Evolutionary conservation across 352 stramenopile genomes (phyloP).

Genomic region (Phytophthora citricola): DNA sequence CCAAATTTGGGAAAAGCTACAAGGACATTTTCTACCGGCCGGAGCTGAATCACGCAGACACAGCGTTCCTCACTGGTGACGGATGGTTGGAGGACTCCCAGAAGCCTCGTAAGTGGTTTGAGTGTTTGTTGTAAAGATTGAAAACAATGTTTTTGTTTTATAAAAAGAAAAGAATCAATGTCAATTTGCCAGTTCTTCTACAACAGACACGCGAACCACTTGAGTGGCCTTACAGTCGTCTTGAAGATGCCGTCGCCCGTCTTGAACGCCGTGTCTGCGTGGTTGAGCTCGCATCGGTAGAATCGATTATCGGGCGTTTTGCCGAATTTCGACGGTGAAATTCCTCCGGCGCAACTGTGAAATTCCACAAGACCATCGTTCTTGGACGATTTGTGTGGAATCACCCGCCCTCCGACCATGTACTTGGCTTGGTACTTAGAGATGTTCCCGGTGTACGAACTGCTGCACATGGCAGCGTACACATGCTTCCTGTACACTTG

Average conservation of each 20-base stretch:
- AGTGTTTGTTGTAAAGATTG: conserved; percentile 39
- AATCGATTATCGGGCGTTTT: conserved; percentile 30
- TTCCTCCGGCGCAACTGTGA: conserved; percentile 42
- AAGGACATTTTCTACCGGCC: conserved; percentile 44
- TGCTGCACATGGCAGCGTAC: conserved; percentile 48
- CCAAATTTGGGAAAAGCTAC: conserved; percentile 44
- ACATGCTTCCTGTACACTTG: conserved; percentile 40
- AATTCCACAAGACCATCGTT: conserved; percentile 56
- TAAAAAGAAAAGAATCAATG: too few relatives aligned
- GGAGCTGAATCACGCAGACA: conserved; percentile 59
- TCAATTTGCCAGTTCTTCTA: conserved; percentile 4
- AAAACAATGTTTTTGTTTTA: neutral
- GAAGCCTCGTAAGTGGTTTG: conserved; percentile 56
- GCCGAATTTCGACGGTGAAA: conserved; percentile 36
- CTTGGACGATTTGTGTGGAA: conserved; percentile 44
- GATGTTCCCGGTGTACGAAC: conserved; percentile 41
- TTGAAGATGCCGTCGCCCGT: conserved; percentile 52
- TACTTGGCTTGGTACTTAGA: conserved; percentile 48
- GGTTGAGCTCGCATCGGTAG: conserved; percentile 55
- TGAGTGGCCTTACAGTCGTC: conserved; percentile 36
- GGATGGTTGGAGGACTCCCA: conserved; percentile 36
- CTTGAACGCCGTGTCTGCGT: conserved; percentile 57
- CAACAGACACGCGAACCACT: conserved; percentile 54
- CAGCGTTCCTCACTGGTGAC: conserved; percentile 46
- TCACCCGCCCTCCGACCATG: conserved; percentile 29